A percentile compares a stretch with the other conserved stretches of the same genome.
Evolutionary conservation across 2,329 filamentous ascomycete genomes (phyloP).

Genomic region (Trichoderma pleuroti): DNA sequence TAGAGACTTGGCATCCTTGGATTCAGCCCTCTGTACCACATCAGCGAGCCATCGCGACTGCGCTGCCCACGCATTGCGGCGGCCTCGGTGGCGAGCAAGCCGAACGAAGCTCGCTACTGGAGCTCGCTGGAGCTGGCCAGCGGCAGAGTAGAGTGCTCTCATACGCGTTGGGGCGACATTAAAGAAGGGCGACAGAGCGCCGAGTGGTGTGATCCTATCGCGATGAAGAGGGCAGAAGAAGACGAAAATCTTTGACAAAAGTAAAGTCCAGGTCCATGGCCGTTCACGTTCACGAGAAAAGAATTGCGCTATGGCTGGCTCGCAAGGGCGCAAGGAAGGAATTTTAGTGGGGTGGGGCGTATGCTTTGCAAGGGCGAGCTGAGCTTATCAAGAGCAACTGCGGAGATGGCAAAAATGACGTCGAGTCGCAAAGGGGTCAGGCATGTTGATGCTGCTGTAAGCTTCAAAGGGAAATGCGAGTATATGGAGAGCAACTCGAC

Average conservation of each 20-base stretch:
- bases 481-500: neutral
- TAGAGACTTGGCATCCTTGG: slow-evolving; percentile 24
- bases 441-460: neutral
- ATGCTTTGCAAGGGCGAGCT: slow-evolving; percentile 6
- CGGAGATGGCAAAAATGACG: slow-evolving; percentile 11
- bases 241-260: neutral
- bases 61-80: slow-evolving; percentile 35
- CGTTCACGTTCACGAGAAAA: neutral
- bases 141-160: slow-evolving; percentile 31
- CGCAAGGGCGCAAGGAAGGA: neutral
- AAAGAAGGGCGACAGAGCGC: slow-evolving; percentile 22
- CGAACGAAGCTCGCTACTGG: slow-evolving; percentile 48
- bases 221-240: neutral
- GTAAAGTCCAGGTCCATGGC: neutral
- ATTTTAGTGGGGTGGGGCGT: slow-evolving; percentile 16
- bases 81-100: slow-evolving; percentile 45
- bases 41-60: slow-evolving; percentile 46
- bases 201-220: neutral
- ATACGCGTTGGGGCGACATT: slow-evolving; percentile 29
- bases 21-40: slow-evolving; percentile 23
- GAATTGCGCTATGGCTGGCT: neutral
- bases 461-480: too few species aligned
- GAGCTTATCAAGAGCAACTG: slow-evolving; percentile 2
- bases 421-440: neutral
- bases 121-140: slow-evolving; percentile 40